These are phyloP conservation scores for Botrytis cinerea DNA, from an alignment of 2,329 filamentous ascomycete genomes.

Conservation along the genomic window DNA sequence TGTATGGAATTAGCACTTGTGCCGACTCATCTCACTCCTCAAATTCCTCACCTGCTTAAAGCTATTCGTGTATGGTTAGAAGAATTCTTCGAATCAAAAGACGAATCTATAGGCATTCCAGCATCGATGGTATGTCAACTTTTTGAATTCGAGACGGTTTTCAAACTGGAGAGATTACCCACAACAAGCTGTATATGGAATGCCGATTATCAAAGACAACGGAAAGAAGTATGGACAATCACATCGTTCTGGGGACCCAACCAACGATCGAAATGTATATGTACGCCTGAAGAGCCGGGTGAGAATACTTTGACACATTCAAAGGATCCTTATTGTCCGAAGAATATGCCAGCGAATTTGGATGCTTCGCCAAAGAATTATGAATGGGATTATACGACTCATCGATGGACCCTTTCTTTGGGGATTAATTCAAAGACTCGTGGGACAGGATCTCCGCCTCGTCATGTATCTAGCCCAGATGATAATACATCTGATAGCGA, in stretches of 20 bases:
- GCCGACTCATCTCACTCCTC: neutral
- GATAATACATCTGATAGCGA: slow-evolving; percentile 1
- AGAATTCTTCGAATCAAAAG: neutral
- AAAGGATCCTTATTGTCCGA: neutral
- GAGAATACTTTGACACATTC: neutral
- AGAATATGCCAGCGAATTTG: neutral
- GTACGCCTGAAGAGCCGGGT: neutral
- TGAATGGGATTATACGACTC: neutral
- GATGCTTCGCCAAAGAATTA: slow-evolving; percentile 15
- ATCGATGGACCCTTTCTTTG: neutral
- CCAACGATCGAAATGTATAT: slow-evolving; percentile 14
- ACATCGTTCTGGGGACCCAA: slow-evolving; percentile 9
- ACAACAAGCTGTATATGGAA: slow-evolving; percentile 29
- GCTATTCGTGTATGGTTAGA: slow-evolving; percentile 18
- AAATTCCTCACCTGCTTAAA: slow-evolving; percentile 4
- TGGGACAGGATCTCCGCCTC: neutral
- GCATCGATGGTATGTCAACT: neutral
- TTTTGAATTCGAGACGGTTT: neutral
- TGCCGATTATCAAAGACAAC: slow-evolving; percentile 25
- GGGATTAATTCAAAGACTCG: neutral
- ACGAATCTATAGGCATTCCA: neutral
- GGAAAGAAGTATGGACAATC: slow-evolving; percentile 21
- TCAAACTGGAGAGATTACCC: slow-evolving; percentile 11
- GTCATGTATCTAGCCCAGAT: neutral
- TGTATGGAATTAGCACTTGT: slow-evolving; percentile 9